Conservation (phyloP, 2,329 filamentous ascomycete genomes). For the Byssothecium circinans region DNA sequence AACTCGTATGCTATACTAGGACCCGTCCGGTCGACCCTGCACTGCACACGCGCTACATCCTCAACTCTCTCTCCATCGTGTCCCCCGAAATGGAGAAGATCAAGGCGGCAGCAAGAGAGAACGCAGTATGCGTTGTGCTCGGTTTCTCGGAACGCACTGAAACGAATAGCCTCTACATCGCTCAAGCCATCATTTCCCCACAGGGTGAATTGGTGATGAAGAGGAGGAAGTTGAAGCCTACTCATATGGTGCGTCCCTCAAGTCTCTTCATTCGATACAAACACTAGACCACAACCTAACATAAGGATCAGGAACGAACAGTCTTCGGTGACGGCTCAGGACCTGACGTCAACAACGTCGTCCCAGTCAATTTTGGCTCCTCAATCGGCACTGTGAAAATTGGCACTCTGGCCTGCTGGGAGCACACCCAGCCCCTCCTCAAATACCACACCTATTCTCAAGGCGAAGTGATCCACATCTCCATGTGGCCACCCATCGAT, state of each 20-base stretch:
- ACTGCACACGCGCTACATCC: slow-evolving; percentile 46
- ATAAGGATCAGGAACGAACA: slow-evolving; percentile 35
- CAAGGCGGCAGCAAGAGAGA: slow-evolving; percentile 33
- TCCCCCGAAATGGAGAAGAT: slow-evolving; percentile 50
- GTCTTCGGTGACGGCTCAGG: slow-evolving; percentile 47
- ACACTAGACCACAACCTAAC: neutral
- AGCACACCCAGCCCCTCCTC: slow-evolving; percentile 47
- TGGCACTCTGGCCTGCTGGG: slow-evolving; percentile 45
- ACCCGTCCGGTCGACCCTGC: slow-evolving; percentile 47
- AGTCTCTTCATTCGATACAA: neutral
- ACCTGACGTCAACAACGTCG: slow-evolving; percentile 39
- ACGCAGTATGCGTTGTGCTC: slow-evolving; percentile 42
- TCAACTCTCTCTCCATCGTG: slow-evolving; percentile 47
- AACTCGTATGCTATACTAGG: slow-evolving; percentile 23
- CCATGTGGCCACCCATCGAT: slow-evolving; percentile 46
- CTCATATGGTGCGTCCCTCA: slow-evolving; percentile 37
- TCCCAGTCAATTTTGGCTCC: slow-evolving; percentile 21
- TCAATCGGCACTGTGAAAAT: slow-evolving; percentile 34
- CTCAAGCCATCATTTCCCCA: slow-evolving; percentile 42
- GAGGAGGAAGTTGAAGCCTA: slow-evolving; percentile 48
- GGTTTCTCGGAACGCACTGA: slow-evolving; percentile 45
- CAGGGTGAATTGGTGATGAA: slow-evolving; percentile 41
- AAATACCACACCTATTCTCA: slow-evolving; percentile 47
- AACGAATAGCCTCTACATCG: slow-evolving; percentile 44
- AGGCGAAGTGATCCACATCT: slow-evolving; percentile 45